Percentiles rank a stretch among this genome's conserved stretches.
These are phyloP conservation scores for Neurospora sp. DNA, from an alignment of 495 filamentous ascomycete genomes.

Conservation along the genomic window DNA sequence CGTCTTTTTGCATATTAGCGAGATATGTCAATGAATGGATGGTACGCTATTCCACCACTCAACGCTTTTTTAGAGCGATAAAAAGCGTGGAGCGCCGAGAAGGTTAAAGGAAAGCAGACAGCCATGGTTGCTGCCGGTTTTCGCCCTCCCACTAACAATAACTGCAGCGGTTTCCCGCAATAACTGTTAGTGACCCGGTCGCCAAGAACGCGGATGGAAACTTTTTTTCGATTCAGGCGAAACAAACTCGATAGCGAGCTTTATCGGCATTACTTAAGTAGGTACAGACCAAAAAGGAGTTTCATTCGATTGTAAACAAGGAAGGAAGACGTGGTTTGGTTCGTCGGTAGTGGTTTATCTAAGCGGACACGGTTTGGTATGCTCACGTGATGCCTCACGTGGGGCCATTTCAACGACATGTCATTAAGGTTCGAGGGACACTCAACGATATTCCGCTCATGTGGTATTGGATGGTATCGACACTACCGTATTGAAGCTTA, in stretches of 20 bases:
- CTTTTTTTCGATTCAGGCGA: not conserved
- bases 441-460: not conserved
- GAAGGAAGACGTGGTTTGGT: not conserved
- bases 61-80: not conserved
- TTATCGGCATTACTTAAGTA: rapidly evolving
- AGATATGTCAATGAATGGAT: too few species aligned
- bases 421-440: not conserved
- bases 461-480: too few species aligned
- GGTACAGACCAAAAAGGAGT: not conserved
- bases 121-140: not conserved
- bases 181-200: not conserved
- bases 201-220: not conserved
- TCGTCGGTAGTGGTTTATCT: not conserved
- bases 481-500: too few species aligned
- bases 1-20: not conserved
- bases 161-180: not conserved
- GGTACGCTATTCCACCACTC: not conserved
- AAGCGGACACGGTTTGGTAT: not conserved
- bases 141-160: not conserved
- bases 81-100: not conserved
- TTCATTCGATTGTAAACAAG: not conserved
- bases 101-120: not conserved
- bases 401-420: not conserved
- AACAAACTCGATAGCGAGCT: not conserved
- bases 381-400: not conserved